These are phyloP conservation scores for Neohortaea acidophila DNA, from an alignment of 495 filamentous ascomycete genomes.

Conservation along the genomic window DNA sequence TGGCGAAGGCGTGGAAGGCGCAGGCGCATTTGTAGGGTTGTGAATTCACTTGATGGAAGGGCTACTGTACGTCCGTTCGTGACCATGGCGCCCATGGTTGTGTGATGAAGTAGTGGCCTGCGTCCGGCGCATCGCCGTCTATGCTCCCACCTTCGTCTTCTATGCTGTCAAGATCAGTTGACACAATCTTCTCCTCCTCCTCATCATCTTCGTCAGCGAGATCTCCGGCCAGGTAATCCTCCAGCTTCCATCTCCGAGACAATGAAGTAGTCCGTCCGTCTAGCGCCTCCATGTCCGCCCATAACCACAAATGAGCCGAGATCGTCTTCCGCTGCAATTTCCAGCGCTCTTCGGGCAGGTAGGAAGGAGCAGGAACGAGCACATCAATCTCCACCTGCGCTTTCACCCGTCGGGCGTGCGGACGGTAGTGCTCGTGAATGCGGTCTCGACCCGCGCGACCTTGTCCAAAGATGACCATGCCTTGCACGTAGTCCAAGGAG, in stretches of 20 bases:
- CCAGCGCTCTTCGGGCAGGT: constrained; percentile 1
- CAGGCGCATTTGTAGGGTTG: no score
- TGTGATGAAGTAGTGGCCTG: no score
- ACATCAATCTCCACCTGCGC: constrained; percentile 14
- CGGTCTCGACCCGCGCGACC: constrained; percentile 1
- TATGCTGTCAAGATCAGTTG: no score
- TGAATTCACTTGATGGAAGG: no score
- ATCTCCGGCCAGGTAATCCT: constrained; percentile 9
- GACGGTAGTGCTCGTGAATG: constrained; percentile 12
- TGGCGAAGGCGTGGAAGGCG: constrained; percentile 27
- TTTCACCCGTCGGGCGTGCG: constrained; percentile 3
- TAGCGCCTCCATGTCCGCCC: constrained; percentile 6
- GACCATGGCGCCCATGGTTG: neutral
- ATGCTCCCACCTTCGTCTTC: neutral
- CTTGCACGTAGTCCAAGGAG: constrained; percentile 6
- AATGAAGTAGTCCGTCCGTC: neutral
- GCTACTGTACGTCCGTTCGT: neutral
- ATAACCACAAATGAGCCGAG: constrained; percentile 11
- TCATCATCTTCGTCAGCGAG: neutral
- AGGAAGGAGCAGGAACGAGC: neutral
- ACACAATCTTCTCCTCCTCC: neutral
- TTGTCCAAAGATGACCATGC: constrained; percentile 14
- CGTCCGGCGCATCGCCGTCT: neutral
- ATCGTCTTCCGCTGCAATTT: constrained; percentile 5
- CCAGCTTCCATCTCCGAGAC: constrained; percentile 7